Evolutionary conservation across 169 alveolate species (phyloP).

Genomic region (Perkinsus olseni): DNA sequence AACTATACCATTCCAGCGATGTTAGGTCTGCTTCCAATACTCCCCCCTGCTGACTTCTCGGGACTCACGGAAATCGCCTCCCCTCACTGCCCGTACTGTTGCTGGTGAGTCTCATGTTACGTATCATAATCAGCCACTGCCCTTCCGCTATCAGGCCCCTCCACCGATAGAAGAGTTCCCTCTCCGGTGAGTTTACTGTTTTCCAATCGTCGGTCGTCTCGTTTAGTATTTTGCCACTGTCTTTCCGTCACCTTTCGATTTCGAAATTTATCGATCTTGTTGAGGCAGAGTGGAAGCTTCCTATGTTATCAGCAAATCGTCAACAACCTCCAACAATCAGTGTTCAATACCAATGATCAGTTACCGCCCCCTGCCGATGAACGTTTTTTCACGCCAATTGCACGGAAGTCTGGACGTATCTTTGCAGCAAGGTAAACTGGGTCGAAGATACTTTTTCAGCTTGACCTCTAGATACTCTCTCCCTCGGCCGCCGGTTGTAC

Average conservation of each 20-base stretch:
- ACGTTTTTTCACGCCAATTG: not conserved
- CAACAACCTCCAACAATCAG: too few relatives aligned
- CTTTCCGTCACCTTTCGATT: too few relatives aligned
- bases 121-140: not conserved
- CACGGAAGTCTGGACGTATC: too few relatives aligned
- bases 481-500: not conserved
- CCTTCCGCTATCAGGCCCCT: not conserved
- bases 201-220: not conserved
- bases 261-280: not conserved
- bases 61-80: not conserved
- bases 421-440: too few relatives aligned
- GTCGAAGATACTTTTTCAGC: too few relatives aligned
- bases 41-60: too few relatives aligned
- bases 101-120: not conserved
- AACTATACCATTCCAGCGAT: too few relatives aligned
- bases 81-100: not conserved
- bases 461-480: not conserved
- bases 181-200: not conserved
- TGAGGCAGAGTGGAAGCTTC: too few relatives aligned
- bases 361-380: not conserved
- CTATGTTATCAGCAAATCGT: too few relatives aligned
- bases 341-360: not conserved
- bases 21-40: too few relatives aligned
- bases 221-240: not conserved
- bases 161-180: not conserved